A percentile compares a stretch with the other conserved stretches of the same genome.
phyloP scores from a whole-genome alignment of 495 filamentous ascomycete species.

The Bryoglossum gracile region DNA sequence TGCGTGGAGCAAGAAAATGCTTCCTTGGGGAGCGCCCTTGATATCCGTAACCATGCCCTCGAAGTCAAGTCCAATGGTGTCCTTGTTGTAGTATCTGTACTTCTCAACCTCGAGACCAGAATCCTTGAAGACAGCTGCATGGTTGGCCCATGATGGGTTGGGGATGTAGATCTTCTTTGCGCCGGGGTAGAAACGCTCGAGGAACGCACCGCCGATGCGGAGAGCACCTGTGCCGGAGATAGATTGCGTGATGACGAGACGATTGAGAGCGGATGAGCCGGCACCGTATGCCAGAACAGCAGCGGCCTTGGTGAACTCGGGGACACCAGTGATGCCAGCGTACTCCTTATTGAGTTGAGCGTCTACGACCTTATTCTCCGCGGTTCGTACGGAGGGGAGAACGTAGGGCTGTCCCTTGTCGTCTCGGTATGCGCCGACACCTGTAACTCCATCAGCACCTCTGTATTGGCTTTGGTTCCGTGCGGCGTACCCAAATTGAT shows the following conservation, averaged over 20 bases:
- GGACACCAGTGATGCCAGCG: conserved; percentile 92
- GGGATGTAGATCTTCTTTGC: conserved; percentile 94
- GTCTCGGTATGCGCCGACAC: conserved; percentile 81
- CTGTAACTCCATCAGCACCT: conserved; percentile 30
- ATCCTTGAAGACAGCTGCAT: conserved; percentile 92
- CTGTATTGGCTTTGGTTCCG: conserved; percentile 21
- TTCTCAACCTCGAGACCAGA: conserved; percentile 81
- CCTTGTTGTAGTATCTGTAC: conserved; percentile 98
- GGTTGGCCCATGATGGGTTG: conserved; percentile 96
- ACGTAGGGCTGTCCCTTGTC: conserved; percentile 97
- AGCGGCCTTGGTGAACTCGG: conserved; percentile 86
- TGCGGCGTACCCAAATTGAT: conserved; percentile 78
- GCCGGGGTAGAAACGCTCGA: conserved; percentile 80
- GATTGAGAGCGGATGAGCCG: conserved; percentile 66
- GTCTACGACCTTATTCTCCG: conserved; percentile 79
- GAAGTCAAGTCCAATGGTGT: conserved; percentile 96
- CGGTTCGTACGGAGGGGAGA: conserved; percentile 82
- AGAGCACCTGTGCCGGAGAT: conserved; percentile 97
- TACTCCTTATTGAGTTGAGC: conserved; percentile 90
- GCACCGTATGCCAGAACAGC: conserved; percentile 84
- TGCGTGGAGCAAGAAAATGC: conserved; percentile 88
- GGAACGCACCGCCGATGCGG: conserved; percentile 88
- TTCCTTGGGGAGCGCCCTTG: conserved; percentile 77
- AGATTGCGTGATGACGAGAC: conserved; percentile 89
- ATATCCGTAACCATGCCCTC: conserved; percentile 89